Conservation (phyloP, 2,329 filamentous ascomycete species). For the Diatrype stigma region DNA sequence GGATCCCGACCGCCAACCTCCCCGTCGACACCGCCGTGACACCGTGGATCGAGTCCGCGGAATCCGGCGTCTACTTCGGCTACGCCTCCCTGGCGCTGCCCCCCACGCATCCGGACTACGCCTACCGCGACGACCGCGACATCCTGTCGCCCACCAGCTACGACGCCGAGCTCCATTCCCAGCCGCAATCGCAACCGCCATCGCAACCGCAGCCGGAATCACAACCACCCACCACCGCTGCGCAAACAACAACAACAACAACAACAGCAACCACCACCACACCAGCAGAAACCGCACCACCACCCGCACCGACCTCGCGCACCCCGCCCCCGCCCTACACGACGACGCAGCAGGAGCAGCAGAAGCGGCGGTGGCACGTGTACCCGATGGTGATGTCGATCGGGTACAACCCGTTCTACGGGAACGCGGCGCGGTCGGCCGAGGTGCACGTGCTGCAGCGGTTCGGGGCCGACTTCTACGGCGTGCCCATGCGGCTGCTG, state of each 20-base stretch:
- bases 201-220: background rate
- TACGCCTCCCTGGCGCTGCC: constrained; percentile 72
- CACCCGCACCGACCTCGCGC: no score
- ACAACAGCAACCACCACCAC: constrained; percentile 4
- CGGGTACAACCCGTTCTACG: constrained; percentile 97
- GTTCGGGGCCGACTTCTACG: constrained; percentile 83
- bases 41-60: constrained; percentile 58
- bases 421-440: constrained; percentile 79
- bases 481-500: constrained; percentile 69
- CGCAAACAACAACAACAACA: background rate
- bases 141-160: constrained; percentile 18
- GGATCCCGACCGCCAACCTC: constrained; percentile 94
- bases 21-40: constrained; percentile 61
- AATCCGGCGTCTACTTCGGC: constrained; percentile 89
- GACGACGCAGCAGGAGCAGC: no score
- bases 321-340: no score
- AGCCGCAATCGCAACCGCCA: constrained; percentile 20
- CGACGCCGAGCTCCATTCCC: constrained; percentile 22
- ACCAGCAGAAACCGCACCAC: background rate
- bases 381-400: constrained; percentile 92
- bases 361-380: constrained; percentile 36
- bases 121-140: constrained; percentile 8
- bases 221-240: background rate
- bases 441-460: constrained; percentile 84
- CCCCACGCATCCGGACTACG: constrained; percentile 39